Conservation (phyloP, 2,329 filamentous ascomycete genomes). For the Colletotrichum somersetense region DNA sequence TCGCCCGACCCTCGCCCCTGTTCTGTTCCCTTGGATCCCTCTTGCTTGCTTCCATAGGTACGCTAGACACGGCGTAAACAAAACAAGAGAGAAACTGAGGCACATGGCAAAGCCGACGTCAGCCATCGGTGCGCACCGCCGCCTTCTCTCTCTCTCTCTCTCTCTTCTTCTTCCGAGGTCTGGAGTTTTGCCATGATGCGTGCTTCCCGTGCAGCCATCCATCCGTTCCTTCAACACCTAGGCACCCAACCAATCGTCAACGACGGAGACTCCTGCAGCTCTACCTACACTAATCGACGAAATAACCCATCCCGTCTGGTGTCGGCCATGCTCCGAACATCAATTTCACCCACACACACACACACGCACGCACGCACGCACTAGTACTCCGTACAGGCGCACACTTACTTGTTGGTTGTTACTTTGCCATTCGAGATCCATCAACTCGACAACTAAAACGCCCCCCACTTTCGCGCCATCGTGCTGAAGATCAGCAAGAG, state of each 20-base stretch:
- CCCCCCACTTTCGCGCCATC: slow-evolving; percentile 35
- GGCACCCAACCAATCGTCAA: slow-evolving; percentile 10
- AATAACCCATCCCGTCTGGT: slow-evolving; percentile 18
- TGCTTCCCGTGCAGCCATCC: slow-evolving; percentile 14
- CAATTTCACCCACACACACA: slow-evolving; percentile 25
- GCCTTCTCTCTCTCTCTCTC: background rate
- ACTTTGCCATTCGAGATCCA: slow-evolving; percentile 20
- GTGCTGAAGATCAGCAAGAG: slow-evolving; percentile 1
- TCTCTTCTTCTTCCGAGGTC: slow-evolving; percentile 16
- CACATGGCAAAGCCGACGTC: background rate
- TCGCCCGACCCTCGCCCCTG: slow-evolving; percentile 15
- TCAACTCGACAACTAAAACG: slow-evolving; percentile 12
- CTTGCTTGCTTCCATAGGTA: slow-evolving; percentile 1
- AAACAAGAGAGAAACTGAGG: slow-evolving; percentile 1
- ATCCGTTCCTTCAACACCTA: background rate
- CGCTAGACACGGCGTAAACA: background rate
- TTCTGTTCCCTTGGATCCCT: slow-evolving; percentile 8
- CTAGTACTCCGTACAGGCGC: background rate
- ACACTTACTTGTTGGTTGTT: background rate
- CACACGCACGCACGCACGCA: background rate
- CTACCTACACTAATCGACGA: slow-evolving; percentile 1
- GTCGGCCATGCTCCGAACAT: slow-evolving; percentile 38
- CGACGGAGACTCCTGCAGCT: slow-evolving; percentile 24
- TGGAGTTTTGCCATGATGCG: slow-evolving; percentile 7
- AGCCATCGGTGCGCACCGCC: slow-evolving; percentile 12